Conservation (phyloP, 306 rosid genomes). For the Malus sylvestris region DNA sequence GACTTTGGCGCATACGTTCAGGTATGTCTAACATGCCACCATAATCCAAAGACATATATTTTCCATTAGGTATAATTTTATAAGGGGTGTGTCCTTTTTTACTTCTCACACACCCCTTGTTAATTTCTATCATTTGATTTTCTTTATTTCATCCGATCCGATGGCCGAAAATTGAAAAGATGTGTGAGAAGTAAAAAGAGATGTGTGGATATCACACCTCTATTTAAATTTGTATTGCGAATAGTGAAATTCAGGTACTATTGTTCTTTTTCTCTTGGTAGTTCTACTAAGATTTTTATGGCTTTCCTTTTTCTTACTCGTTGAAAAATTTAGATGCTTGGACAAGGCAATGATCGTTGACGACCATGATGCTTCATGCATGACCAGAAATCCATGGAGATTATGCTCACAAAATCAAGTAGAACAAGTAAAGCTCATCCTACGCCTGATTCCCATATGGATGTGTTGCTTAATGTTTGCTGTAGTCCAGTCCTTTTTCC, state of each 20-base stretch:
- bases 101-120: too few species aligned
- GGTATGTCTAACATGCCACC: conserved; percentile 19
- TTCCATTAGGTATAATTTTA: neutral
- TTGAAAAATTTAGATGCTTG: conserved; percentile 34
- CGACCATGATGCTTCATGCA: conserved; percentile 30
- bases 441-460: conserved; percentile 62
- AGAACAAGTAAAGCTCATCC: conserved; percentile 56
- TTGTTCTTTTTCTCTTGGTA: too few species aligned
- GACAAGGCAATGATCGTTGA: conserved; percentile 57
- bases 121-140: too few species aligned
- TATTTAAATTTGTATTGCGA: neutral
- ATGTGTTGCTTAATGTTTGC: conserved; percentile 52
- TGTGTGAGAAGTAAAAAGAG: too few species aligned
- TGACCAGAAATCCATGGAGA: conserved; percentile 58
- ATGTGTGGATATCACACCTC: too few species aligned
- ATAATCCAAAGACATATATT: neutral
- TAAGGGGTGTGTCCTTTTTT: too few species aligned
- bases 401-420: conserved; percentile 55
- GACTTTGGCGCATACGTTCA: conserved; percentile 31
- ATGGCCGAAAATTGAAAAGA: too few species aligned
- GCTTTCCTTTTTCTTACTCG: neutral
- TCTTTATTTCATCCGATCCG: too few species aligned
- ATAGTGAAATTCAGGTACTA: too few species aligned
- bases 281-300: too few species aligned
- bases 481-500: conserved; percentile 39